Evolutionary conservation across 2,329 filamentous ascomycete species (phyloP).

Genomic region (Xylaria sp.): DNA sequence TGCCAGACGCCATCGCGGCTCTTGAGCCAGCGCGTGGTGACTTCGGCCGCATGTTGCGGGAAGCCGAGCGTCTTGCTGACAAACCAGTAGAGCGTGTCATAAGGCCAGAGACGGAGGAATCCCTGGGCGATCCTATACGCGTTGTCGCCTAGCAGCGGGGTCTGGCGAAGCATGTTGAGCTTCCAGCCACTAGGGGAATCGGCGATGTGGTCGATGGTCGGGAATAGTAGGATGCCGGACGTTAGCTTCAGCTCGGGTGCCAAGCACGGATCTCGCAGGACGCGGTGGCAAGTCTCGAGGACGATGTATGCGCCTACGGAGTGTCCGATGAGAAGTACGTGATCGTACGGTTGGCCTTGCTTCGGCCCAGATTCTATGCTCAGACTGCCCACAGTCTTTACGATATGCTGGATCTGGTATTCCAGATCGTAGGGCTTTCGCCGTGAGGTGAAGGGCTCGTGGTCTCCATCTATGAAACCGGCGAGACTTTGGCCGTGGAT

Average conservation of each 20-base stretch:
- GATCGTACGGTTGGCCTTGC: constrained; percentile 58
- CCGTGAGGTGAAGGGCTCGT: constrained; percentile 56
- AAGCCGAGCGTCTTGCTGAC: constrained; percentile 59
- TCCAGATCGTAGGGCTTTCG: constrained; percentile 63
- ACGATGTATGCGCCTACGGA: constrained; percentile 78
- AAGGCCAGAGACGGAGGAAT: constrained; percentile 57
- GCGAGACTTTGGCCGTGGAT: constrained; percentile 67
- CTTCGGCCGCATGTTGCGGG: constrained; percentile 58
- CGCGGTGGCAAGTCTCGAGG: constrained; percentile 72
- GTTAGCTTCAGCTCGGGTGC: constrained; percentile 56
- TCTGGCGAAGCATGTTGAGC: constrained; percentile 56
- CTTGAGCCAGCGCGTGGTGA: constrained; percentile 64
- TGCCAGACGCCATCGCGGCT: constrained; percentile 69
- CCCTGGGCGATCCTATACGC: constrained; percentile 55
- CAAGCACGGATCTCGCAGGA: constrained; percentile 53
- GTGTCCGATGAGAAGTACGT: constrained; percentile 76
- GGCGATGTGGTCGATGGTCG: constrained; percentile 78
- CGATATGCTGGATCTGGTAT: constrained; percentile 61
- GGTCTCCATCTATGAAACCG: constrained; percentile 67
- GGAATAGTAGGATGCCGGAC: constrained; percentile 74
- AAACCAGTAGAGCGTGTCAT: constrained; percentile 54
- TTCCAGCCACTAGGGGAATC: constrained; percentile 68
- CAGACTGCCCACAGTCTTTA: constrained; percentile 51
- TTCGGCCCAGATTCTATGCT: constrained; percentile 46
- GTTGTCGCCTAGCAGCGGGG: constrained; percentile 55